Evolutionary conservation across 2,329 filamentous ascomycete species (phyloP).

Genomic region (Aspergillus latus): DNA sequence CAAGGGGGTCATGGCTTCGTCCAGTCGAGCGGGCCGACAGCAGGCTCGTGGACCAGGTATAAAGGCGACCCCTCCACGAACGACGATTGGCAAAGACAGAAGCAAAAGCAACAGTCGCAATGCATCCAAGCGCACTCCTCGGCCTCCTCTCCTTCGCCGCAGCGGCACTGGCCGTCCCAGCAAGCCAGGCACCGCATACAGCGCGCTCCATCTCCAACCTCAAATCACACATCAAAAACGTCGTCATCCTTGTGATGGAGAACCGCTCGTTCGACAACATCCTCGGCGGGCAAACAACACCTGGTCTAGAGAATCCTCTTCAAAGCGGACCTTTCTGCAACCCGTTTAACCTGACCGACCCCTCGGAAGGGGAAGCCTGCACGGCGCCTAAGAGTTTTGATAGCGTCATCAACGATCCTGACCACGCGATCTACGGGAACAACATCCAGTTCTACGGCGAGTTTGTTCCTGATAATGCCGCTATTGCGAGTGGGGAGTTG

Average conservation of each 20-base stretch:
- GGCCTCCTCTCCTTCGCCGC: constrained; percentile 28
- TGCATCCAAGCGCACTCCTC: constrained; percentile 26
- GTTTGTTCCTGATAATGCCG: constrained; percentile 40
- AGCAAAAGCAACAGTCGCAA: not conserved
- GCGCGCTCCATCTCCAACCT: constrained; percentile 26
- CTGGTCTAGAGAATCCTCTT: constrained; percentile 44
- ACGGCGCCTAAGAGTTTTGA: constrained; percentile 40
- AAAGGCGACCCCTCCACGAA: not conserved
- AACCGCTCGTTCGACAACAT: constrained; percentile 50
- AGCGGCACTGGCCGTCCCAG: constrained; percentile 15
- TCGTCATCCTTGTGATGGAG: constrained; percentile 42
- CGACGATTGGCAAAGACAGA: not conserved
- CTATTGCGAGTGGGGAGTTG: constrained; percentile 35
- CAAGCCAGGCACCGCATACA: constrained; percentile 8
- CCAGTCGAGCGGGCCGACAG: not conserved
- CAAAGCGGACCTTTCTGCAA: constrained; percentile 47
- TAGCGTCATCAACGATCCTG: constrained; percentile 44
- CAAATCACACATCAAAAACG: constrained; percentile 40
- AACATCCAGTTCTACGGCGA: constrained; percentile 48
- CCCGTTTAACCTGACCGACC: constrained; percentile 38
- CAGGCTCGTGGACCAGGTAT: not conserved
- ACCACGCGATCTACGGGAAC: constrained; percentile 45
- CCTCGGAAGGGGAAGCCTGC: constrained; percentile 32
- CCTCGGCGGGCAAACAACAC: constrained; percentile 42
- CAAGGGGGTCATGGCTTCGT: not conserved